Evolutionary conservation across 768 basidiomycete species (phyloP), one percentile per base, ranked within the genome.

Genomic region (Pisolithus sp.): DNA sequence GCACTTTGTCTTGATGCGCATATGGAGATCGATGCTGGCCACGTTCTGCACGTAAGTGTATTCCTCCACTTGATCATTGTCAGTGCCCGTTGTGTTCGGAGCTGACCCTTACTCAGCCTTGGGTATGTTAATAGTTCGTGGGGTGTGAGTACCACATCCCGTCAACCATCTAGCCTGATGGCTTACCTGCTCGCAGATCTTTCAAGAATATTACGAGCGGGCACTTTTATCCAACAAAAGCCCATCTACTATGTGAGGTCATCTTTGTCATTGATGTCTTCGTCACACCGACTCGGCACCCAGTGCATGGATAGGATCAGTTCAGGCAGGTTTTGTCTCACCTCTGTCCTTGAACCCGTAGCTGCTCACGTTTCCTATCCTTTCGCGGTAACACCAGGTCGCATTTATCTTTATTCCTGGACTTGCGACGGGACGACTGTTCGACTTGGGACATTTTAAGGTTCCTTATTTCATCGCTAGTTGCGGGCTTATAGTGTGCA

Each of bases 231-330:
- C 59, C 1, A 55, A 73, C 26, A 71, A 73, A 1, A 73, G 77
- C 5, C 75, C 85, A 5, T 89, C 86, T 12, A 74, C 65, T 17
- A 88, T 87, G 85, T 85, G 62, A 53, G 77, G 12, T 15, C 4
- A n/a, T 3, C 1, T 31, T 13, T 39, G 9, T n/a, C 18, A 20
- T 18, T 2, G 23, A 24, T 23, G 28, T 28, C 1, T 28, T 44
- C 21, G 18, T 20, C 24, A 15, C 6, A 36, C 21, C 55, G 31
- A 12, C 12, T 7, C 53, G 48, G 34, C 13, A 15, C 18, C 20
- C 54, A 88, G 86, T 41, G 79, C 86, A 40, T 90, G 86, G 87
- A 89, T 90, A 30, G 87, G 88, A 4, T 89, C 87, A 1, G 69
- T 83, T 21, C 86, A 88, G 71, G 86, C 81, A 41, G 3, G 59